Percentiles rank a stretch among this genome's conserved stretches.
phyloP scores from a whole-genome alignment of 305 asterid genomes.

The Rubia tinctorum region DNA sequence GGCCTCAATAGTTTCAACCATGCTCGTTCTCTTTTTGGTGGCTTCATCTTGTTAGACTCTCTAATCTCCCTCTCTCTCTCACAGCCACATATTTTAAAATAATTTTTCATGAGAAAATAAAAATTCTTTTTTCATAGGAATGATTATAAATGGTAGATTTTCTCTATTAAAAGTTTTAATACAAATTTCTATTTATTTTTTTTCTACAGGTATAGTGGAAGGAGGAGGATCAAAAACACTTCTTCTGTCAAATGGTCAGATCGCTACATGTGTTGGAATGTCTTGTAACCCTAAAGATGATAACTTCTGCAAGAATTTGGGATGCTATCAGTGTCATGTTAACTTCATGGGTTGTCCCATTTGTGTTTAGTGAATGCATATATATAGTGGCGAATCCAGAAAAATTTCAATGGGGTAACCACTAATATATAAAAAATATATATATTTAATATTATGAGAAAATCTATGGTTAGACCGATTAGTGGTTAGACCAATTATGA shows the following conservation, averaged over 20 bases:
- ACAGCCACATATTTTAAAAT: not conserved
- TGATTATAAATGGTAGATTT: too few relatives aligned
- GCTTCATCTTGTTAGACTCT: not conserved
- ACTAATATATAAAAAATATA: too few relatives aligned
- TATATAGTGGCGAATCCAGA: too few relatives aligned
- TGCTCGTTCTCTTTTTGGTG: not conserved
- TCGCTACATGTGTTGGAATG: not conserved
- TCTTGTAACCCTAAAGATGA: not conserved
- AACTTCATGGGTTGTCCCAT: not conserved
- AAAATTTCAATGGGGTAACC: too few relatives aligned
- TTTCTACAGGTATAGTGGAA: not conserved
- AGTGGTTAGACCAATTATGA: too few relatives aligned
- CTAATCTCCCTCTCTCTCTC: not conserved
- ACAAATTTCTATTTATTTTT: too few relatives aligned
- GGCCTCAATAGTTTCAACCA: not conserved
- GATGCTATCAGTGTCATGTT: not conserved
- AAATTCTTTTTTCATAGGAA: too few relatives aligned
- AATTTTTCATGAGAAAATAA: too few relatives aligned
- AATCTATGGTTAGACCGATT: too few relatives aligned
- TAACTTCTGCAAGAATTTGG: not conserved
- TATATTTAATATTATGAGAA: too few relatives aligned
- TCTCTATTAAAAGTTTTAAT: too few relatives aligned
- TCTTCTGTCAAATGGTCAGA: not conserved
- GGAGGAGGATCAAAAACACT: not conserved
- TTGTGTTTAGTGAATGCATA: not conserved